Evolutionary conservation across 1,139 yeast genomes (phyloP), one percentile per base, ranked within the genome.

Genomic region (Yamadazyma sp.): DNA sequence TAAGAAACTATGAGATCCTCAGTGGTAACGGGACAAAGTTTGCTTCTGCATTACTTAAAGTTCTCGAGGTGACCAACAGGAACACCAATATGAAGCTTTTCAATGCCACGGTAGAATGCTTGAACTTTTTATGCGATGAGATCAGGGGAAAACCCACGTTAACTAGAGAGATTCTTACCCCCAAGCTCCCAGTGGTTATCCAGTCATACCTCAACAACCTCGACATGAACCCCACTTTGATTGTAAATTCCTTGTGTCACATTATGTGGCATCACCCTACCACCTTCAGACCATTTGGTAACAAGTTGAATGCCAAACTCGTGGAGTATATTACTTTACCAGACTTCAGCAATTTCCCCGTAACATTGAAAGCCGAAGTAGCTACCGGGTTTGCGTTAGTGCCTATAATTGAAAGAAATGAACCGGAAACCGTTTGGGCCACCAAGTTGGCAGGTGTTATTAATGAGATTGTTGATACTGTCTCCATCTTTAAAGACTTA

Each of bases 121-220:
- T 78, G 40, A 65, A 72, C 45, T 60, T 60, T 16, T 53, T 86
- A 18, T 76, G 83, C 51, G 62, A 67, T 31, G 64, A 70, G 33
- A 83, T 87, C 42, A 77, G 85, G 58, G 94, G 89, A 2, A 89
- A 89, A 54, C 88, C 95, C 1, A 81, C 91, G 1, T 69, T 91
- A 36, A 83, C 95, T 2, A 76, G 98, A 57, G 96, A 89, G 53
- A 69, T 86, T 6, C 73, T 89, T 43, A 87, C 95, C 1, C 95
- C 97, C 3, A 82, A 82, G 48, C 66, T 91, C 39, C 80, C 88
- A 10, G 66, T 71, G 2, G 78, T 85, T 32, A 76, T 87, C 41
- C 69, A 78, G 16, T 62, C 76, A 5, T 69, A 83, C 47, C 56
- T 87, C 41, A 76, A 67, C 15, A 60, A 67, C 41, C 55, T 81